Evolutionary conservation across 2,329 filamentous ascomycete genomes (phyloP), one percentile per base, ranked within the genome.

Genomic region (Fusarium duplospermum): DNA sequence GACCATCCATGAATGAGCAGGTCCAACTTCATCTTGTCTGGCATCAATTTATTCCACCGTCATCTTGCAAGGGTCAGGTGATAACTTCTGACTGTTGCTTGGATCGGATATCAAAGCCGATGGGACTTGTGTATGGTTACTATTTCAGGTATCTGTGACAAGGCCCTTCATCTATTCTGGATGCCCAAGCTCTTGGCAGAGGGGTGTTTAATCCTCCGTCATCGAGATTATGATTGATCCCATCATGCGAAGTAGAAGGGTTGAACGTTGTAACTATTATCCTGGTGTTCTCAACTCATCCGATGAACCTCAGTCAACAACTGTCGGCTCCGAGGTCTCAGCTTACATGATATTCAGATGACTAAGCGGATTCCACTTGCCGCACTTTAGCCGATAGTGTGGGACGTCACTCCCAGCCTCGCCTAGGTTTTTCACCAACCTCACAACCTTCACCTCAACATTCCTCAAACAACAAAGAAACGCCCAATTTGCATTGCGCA

Each of bases 311-410:
- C 27, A n/a, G 16, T n/a, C 9, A n/a, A n/a, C 14, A n/a, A 31
- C 22, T n/a, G 47, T 27, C 16, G 33, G 33, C 35, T 27, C 54
- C 16, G 22, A 58, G 22, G 54, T 35, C 42, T 24, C 42, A 47
- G 42, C 54, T 36, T 36, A 36, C 33, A 36, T 20, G n/a, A 13
- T 7, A 13, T 18, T n/a, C 9, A 1, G 56, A 45, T 72, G 54
- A 74, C 54, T 73, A 62, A 76, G 65, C 62, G 31, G 1, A 0
- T 0, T 0, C 2, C 3, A 0, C 8, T 27, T 5, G 7, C 76
- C 76, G 76, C 20, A 2, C 10, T 77, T 76, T 73, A 78, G 47
- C 76, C 74, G 66, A 13, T 4, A 4, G 29, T 56, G 60, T 50
- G 47, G 38, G 40, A 66, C 38, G 11, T 64, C 38, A 47, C 47